Evolutionary conservation across 192 early-diverging fungal genomes (phyloP).

Genomic region (Dissophora ornata): DNA sequence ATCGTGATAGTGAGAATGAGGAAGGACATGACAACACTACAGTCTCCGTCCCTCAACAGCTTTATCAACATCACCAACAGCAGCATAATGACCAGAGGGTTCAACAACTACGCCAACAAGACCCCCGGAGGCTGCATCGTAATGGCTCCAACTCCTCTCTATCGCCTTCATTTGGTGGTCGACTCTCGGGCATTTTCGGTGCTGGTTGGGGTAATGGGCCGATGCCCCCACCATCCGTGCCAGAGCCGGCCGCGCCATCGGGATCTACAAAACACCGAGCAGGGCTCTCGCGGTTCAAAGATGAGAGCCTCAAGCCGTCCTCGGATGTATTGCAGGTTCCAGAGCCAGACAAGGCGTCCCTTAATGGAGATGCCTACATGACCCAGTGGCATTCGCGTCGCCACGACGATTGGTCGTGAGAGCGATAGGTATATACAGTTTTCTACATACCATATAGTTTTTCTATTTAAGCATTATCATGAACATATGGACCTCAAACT

Average conservation of each 20-base stretch:
- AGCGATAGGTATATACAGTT: too few relatives aligned
- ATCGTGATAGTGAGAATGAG: not conserved
- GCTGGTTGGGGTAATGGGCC: constrained; percentile 37
- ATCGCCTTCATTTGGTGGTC: constrained; percentile 14
- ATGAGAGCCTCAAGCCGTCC: constrained; percentile 7
- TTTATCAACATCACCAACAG: constrained; percentile 15
- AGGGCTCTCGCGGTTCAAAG: constrained; percentile 11
- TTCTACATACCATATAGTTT: not conserved
- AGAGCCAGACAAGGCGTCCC: constrained; percentile 17
- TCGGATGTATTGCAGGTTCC: not conserved
- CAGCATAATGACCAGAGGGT: constrained; percentile 14
- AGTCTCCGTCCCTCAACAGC: not conserved
- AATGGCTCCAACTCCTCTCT: constrained; percentile 29
- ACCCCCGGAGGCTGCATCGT: not conserved
- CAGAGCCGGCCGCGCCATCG: not conserved
- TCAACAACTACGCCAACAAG: constrained; percentile 9
- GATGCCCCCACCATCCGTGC: constrained; percentile 27
- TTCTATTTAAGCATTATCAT: constrained; percentile 1
- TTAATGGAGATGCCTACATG: constrained; percentile 31
- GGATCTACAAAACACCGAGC: not conserved
- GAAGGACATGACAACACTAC: not conserved
- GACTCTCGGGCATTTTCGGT: constrained; percentile 36
- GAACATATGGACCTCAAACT: too few relatives aligned
- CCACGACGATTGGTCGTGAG: constrained; percentile 43
- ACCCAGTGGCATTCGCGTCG: constrained; percentile 47